Evolutionary conservation across 345 rosid genomes (phyloP), one percentile per base, ranked within the genome.

Genomic region (Eucalyptus curtisii): DNA sequence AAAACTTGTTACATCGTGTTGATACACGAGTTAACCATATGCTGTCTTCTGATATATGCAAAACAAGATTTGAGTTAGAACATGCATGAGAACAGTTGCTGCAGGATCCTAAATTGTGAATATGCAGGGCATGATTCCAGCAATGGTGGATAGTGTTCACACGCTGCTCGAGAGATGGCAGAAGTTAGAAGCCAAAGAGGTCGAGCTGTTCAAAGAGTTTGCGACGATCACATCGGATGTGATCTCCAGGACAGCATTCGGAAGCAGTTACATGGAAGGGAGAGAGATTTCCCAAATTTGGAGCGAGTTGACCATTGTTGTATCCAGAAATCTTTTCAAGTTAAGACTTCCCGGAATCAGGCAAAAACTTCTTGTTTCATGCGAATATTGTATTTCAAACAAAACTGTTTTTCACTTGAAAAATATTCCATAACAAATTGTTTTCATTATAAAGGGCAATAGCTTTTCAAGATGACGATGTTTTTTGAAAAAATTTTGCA

Each of bases 201-300:
- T 93, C 6, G 94, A 94, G 44, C 92, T 91, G 13, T 86, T 53
- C 42, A 27, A 88, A 40, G 95, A 95, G 87, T 82, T 93, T 31
- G 91, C 31, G 81, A 13, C 86, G 7, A 90, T 94, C 47, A 93
- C 94, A 11, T 91, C 94, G 17, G 93, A 93, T 86, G 68, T 93
- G 85, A 94, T 94, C 64, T 93, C 94, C 5, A 90, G 92, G 90
- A 93, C 95, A 59, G 92, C 95, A 25, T 93, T 94, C 53, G 95
- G 95, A 33, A 92, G 94, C 82, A 92, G 92, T 79, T 93, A 93
- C 71, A 13, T 87, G 42, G 93, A 94, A 88, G 95, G 94, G 47
- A 57, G 92, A 86, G 59, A 87, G 10, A 94, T 90, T 47, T 93
- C 93, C 25, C 88, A 88, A 19, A 90, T 90, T 93, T 68, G 92